Percentiles rank a stretch among this genome's conserved stretches.
Evolutionary conservation across 371 early-diverging fungal species (phyloP).

Genomic region (Chytridium lagenaria): DNA sequence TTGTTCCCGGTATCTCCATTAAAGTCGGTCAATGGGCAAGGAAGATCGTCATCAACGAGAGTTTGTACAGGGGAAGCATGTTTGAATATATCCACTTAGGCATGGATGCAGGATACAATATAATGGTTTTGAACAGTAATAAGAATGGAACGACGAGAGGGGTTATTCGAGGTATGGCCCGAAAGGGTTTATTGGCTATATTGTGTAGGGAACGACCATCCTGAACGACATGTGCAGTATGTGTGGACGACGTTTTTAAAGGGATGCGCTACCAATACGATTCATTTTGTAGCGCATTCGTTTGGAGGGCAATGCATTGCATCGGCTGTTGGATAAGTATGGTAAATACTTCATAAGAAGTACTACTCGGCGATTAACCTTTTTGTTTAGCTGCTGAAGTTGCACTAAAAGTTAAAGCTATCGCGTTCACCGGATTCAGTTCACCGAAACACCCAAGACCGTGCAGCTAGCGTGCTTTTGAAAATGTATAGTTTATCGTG

Average conservation of each 20-base stretch:
- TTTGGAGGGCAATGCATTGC: conserved; percentile 49
- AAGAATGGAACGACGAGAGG: conserved; percentile 20
- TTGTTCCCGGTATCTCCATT: conserved; percentile 37
- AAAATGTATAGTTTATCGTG: not conserved
- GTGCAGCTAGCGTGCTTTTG: not conserved
- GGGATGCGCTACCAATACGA: conserved; percentile 28
- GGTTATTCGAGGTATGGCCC: conserved; percentile 3
- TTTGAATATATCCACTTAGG: conserved; percentile 44
- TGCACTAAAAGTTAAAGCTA: conserved; percentile 31
- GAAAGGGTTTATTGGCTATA: not conserved
- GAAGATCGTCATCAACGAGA: conserved; percentile 53
- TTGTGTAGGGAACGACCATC: conserved; percentile 30
- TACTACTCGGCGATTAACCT: too few relatives aligned
- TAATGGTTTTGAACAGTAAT: conserved; percentile 46
- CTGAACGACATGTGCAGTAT: conserved; percentile 43
- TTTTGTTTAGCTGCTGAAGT: conserved; percentile 36
- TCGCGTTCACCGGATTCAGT: conserved; percentile 56
- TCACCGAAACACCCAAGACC: conserved; percentile 29
- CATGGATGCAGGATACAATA: conserved; percentile 35
- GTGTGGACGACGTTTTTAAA: conserved; percentile 48
- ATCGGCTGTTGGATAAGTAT: conserved; percentile 24
- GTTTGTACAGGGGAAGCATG: conserved; percentile 41
- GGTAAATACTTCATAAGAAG: not conserved
- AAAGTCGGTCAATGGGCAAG: conserved; percentile 56
- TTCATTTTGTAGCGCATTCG: conserved; percentile 48